These are phyloP conservation scores for Plasmodiophora brassicae DNA, from an alignment of 208 protist genomes.

Conservation along the genomic window DNA sequence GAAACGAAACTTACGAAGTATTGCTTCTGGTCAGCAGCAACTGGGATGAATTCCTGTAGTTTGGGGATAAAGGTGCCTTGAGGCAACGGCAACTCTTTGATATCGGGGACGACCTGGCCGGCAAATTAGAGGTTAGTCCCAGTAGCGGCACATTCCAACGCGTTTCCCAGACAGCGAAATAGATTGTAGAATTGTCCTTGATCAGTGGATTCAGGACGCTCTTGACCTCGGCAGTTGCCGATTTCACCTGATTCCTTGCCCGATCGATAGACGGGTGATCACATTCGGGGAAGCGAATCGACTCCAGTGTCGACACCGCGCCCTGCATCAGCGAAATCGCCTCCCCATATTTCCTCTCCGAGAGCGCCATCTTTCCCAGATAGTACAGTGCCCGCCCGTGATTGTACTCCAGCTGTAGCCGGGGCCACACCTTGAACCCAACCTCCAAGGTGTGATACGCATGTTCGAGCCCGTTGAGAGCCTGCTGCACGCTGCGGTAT, in stretches of 20 bases:
- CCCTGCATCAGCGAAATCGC: not conserved
- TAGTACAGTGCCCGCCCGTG: not conserved
- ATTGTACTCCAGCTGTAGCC: not conserved
- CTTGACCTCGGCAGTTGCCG: not conserved
- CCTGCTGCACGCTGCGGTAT: not conserved
- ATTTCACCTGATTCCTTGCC: not conserved
- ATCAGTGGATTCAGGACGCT: not conserved
- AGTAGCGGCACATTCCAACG: not conserved
- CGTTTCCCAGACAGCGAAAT: not conserved
- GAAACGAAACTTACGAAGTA: no score
- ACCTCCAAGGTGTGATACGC: not conserved
- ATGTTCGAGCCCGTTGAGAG: not conserved
- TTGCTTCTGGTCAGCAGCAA: not conserved
- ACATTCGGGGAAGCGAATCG: not conserved
- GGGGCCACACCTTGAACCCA: not conserved
- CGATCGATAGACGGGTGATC: not conserved
- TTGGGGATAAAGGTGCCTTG: not conserved
- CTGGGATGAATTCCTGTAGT: not conserved
- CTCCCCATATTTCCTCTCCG: slow-evolving; percentile 9
- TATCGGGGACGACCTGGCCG: not conserved
- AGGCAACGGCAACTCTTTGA: not conserved
- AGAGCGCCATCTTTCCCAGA: not conserved
- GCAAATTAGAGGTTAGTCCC: not conserved
- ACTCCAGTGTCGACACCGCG: not conserved
- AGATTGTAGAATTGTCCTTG: slow-evolving; percentile 24